phyloP scores from a whole-genome alignment of 2,329 filamentous ascomycete species.

The Penicillium sp. region DNA sequence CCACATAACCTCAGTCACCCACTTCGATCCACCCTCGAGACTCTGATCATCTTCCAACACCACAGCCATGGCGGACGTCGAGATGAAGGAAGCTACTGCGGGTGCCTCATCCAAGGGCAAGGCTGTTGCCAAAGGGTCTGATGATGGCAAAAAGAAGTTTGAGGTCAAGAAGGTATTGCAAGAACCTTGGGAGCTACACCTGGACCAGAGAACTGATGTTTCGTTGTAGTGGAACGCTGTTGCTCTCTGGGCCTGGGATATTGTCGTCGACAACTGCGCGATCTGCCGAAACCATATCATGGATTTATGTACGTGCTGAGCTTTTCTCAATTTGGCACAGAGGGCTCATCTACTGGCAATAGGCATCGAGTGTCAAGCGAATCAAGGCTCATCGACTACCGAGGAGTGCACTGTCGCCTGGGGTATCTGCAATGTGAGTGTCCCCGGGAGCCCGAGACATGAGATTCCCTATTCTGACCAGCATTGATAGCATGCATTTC shows the following conservation, averaged over 20 bases:
- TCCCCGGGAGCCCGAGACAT: neutral
- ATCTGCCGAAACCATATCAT: constrained; percentile 99
- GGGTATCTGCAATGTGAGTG: constrained; percentile 94
- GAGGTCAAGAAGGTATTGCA: constrained; percentile 89
- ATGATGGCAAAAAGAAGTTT: constrained; percentile 85
- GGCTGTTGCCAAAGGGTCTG: constrained; percentile 49
- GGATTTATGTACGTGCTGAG: constrained; percentile 71
- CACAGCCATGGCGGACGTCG: constrained; percentile 86
- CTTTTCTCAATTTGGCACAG: neutral
- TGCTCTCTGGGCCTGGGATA: constrained; percentile 98
- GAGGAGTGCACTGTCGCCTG: constrained; percentile 98
- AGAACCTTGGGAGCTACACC: constrained; percentile 7
- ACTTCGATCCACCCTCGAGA: constrained; percentile 6
- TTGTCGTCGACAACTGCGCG: constrained; percentile 98
- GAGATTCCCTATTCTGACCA: neutral
- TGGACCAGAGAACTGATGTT: neutral
- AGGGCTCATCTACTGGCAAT: constrained; percentile 2
- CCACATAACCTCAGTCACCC: constrained; percentile 6
- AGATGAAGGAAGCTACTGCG: constrained; percentile 79
- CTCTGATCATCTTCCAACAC: constrained; percentile 1
- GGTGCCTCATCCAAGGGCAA: constrained; percentile 47
- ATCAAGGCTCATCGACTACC: constrained; percentile 92
- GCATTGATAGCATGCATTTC: constrained; percentile 77
- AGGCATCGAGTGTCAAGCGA: constrained; percentile 98
- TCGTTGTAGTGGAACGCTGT: constrained; percentile 89